Percentiles rank a stretch among this genome's conserved stretches.
Evolutionary conservation across 176 grass and related monocot genomes (phyloP).

Genomic region (Oryza rufipogon): DNA sequence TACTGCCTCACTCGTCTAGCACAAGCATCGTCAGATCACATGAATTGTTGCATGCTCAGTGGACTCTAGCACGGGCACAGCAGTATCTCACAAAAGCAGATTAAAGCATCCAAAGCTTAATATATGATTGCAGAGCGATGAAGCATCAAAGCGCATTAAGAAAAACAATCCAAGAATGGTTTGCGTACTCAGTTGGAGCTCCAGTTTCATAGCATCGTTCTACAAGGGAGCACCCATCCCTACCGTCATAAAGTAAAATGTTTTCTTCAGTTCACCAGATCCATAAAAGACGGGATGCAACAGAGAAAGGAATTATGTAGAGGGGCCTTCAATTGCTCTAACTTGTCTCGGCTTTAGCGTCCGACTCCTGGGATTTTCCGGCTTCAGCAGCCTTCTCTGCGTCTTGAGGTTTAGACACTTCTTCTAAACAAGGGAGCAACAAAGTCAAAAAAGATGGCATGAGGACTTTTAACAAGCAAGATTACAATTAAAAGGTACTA

Average conservation of each 20-base stretch:
- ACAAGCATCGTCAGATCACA: background rate
- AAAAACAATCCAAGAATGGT: slow-evolving; percentile 35
- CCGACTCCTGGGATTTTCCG: slow-evolving; percentile 16
- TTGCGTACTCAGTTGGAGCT: slow-evolving; percentile 5
- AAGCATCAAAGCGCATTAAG: slow-evolving; percentile 12
- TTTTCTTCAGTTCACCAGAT: slow-evolving; percentile 19
- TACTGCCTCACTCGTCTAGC: background rate
- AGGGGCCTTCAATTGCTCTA: slow-evolving; percentile 39
- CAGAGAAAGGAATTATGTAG: slow-evolving; percentile 5
- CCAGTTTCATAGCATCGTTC: slow-evolving; percentile 20
- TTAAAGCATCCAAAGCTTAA: background rate
- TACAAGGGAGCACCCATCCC: slow-evolving; percentile 19
- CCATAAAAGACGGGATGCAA: slow-evolving; percentile 38
- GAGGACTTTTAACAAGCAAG: background rate
- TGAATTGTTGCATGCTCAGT: background rate
- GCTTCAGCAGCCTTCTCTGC: slow-evolving; percentile 38
- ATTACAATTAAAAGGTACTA: background rate
- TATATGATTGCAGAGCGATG: background rate
- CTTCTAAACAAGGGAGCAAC: slow-evolving; percentile 23
- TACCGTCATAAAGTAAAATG: slow-evolving; percentile 24
- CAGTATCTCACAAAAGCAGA: background rate
- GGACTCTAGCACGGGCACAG: background rate
- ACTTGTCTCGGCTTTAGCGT: slow-evolving; percentile 39
- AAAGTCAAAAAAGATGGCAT: background rate
- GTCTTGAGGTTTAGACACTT: slow-evolving; percentile 52